Percentiles rank a stretch among this genome's conserved stretches.
phyloP scores from a whole-genome alignment of 768 basidiomycete genomes.

The Mycena filopes region DNA sequence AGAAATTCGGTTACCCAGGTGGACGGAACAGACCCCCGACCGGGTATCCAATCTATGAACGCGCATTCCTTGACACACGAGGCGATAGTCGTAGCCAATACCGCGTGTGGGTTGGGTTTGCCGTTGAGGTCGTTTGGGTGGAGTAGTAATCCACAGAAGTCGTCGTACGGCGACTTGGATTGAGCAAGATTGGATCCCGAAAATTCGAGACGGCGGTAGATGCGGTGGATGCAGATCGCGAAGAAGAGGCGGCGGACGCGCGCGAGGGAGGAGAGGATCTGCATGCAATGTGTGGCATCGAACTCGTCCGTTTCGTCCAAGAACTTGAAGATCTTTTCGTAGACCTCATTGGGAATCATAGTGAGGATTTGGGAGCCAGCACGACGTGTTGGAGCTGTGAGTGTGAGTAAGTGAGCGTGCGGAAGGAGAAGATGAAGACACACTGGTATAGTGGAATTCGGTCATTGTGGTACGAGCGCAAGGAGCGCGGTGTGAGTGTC shows the following conservation, averaged over 20 bases:
- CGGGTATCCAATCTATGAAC: slow-evolving; percentile 23
- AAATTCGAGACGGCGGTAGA: slow-evolving; percentile 49
- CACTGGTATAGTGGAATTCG: slow-evolving; percentile 23
- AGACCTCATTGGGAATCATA: slow-evolving; percentile 57
- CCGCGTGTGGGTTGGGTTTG: neutral
- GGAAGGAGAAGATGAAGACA: neutral
- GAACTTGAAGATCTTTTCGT: slow-evolving; percentile 52
- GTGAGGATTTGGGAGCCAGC: slow-evolving; percentile 28
- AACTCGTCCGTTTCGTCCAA: slow-evolving; percentile 37
- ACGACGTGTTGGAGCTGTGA: slow-evolving; percentile 41
- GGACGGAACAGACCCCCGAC: too few species aligned
- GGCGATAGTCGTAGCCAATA: slow-evolving; percentile 11
- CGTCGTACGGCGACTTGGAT: neutral
- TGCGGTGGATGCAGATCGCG: slow-evolving; percentile 48
- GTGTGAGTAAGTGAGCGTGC: neutral
- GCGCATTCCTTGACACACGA: slow-evolving; percentile 16
- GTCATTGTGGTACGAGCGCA: too few species aligned
- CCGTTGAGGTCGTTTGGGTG: neutral
- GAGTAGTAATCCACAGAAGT: slow-evolving; percentile 18
- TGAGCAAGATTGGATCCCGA: slow-evolving; percentile 17
- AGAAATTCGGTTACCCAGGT: slow-evolving; percentile 5
- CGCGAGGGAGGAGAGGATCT: slow-evolving; percentile 44
- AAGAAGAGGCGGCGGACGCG: slow-evolving; percentile 57
- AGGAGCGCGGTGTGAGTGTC: too few species aligned
- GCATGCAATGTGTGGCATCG: slow-evolving; percentile 32